A percentile compares a stretch with the other conserved stretches of the same genome.
These are phyloP conservation scores for Leccinum olivaceopallidum DNA, from an alignment of 768 basidiomycete genomes.

Conservation along the genomic window DNA sequence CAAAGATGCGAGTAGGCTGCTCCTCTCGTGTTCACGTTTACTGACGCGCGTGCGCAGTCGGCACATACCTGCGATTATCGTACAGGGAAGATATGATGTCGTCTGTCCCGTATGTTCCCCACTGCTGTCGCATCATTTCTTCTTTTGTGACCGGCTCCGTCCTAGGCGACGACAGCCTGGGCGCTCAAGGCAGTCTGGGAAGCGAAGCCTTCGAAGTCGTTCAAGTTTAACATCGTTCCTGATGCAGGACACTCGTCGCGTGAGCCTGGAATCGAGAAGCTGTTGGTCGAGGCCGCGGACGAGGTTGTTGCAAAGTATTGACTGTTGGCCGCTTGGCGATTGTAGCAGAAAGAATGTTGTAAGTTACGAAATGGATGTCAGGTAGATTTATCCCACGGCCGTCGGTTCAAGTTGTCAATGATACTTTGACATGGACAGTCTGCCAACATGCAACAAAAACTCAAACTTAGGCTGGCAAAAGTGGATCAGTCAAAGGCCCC, in stretches of 20 bases:
- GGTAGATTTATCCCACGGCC: constrained; percentile 1
- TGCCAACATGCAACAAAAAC: not conserved
- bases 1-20: constrained; percentile 68
- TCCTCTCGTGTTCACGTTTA: constrained; percentile 1
- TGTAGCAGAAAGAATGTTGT: not conserved
- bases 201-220: constrained; percentile 47
- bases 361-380: not conserved
- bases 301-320: constrained; percentile 29
- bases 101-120: constrained; percentile 70
- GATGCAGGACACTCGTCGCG: constrained; percentile 88
- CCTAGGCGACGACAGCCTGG: constrained; percentile 75
- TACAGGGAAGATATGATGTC: constrained; percentile 89
- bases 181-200: constrained; percentile 83
- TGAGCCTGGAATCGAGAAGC: constrained; percentile 67
- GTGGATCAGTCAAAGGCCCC: not conserved
- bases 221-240: constrained; percentile 63
- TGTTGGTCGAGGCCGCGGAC: constrained; percentile 62
- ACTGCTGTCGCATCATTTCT: constrained; percentile 1
- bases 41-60: constrained; percentile 50
- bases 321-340: not conserved
- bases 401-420: not conserved
- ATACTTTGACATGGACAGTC: not conserved
- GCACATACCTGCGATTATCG: constrained; percentile 78
- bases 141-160: constrained; percentile 1
- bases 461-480: not conserved